Conservation (phyloP, 129 eudicot genomes). For the Saussurea involucrata region DNA sequence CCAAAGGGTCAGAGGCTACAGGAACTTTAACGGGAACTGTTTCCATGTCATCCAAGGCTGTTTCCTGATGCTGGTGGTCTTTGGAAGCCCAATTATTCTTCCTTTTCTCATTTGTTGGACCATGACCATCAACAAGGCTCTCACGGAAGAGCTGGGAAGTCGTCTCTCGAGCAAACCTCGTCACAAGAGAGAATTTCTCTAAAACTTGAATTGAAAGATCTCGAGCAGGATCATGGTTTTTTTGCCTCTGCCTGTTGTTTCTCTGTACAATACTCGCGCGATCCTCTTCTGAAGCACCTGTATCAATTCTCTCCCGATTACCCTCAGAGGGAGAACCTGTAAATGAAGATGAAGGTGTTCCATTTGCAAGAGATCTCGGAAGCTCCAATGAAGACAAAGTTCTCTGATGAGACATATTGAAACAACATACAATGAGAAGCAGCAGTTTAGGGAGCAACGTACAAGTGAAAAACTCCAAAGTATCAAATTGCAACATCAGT, state of each 20-base stretch:
- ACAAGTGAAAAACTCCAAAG: background rate
- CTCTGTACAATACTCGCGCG: conserved; percentile 29
- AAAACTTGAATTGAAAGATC: conserved; percentile 87
- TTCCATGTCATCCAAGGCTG: conserved; percentile 28
- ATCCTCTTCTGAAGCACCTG: conserved; percentile 32
- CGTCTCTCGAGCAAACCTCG: conserved; percentile 96
- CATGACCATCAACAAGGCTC: conserved; percentile 52
- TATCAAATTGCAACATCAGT: background rate
- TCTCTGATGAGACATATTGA: conserved; percentile 49
- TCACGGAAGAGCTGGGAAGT: conserved; percentile 92
- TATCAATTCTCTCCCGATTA: conserved; percentile 32
- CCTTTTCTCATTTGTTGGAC: conserved; percentile 40
- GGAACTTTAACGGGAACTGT: conserved; percentile 44
- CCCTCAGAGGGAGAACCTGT: conserved; percentile 36
- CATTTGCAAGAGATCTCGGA: conserved; percentile 70
- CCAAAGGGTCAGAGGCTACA: conserved; percentile 76
- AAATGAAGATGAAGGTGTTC: conserved; percentile 47
- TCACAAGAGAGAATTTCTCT: conserved; percentile 93
- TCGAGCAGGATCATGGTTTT: conserved; percentile 76
- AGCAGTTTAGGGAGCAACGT: background rate
- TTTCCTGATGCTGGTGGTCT: conserved; percentile 22
- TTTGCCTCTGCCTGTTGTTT: conserved; percentile 65
- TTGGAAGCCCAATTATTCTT: conserved; percentile 47
- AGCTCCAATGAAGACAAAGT: conserved; percentile 94
- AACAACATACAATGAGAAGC: conserved; percentile 3